These are phyloP conservation scores for Pseudogymnoascus sp. DNA, from an alignment of 2,329 filamentous ascomycete species.

Conservation along the genomic window DNA sequence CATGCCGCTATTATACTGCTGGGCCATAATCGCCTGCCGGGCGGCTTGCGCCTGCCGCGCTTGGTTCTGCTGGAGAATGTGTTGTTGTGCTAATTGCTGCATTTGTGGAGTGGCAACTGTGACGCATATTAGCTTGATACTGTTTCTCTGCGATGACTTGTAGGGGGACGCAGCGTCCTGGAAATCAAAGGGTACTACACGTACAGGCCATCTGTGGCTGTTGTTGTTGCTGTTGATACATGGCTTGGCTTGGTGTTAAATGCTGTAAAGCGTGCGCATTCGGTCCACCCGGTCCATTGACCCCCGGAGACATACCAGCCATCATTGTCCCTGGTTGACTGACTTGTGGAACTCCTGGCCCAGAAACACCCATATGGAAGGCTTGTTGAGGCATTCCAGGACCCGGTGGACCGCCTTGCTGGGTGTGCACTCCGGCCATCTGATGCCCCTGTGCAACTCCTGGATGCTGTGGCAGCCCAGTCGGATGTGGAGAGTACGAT, in stretches of 20 bases:
- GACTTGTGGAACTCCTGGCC: constrained; percentile 59
- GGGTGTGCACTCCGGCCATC: constrained; percentile 53
- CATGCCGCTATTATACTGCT: constrained; percentile 41
- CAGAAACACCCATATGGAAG: constrained; percentile 64
- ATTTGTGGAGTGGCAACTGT: constrained; percentile 27
- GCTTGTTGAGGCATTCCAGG: constrained; percentile 56
- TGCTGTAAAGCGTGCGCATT: constrained; percentile 66
- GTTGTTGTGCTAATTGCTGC: constrained; percentile 31
- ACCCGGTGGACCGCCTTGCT: constrained; percentile 57
- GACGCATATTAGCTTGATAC: neutral
- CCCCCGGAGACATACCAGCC: constrained; percentile 64
- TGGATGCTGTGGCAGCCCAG: constrained; percentile 61
- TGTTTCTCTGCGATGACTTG: neutral
- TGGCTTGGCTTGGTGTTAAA: constrained; percentile 46
- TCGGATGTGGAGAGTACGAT: constrained; percentile 61
- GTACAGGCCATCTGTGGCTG: constrained; percentile 29
- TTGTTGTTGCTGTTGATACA: constrained; percentile 33
- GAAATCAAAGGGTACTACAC: constrained; percentile 13
- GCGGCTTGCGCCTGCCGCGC: constrained; percentile 32
- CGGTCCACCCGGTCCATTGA: constrained; percentile 41
- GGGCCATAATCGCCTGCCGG: constrained; percentile 44
- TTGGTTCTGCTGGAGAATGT: constrained; percentile 43
- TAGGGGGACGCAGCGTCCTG: neutral
- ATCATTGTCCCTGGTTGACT: constrained; percentile 64
- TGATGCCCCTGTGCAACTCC: constrained; percentile 52